Conservation (phyloP, 345 rosid genomes). For the Salix udensis region DNA sequence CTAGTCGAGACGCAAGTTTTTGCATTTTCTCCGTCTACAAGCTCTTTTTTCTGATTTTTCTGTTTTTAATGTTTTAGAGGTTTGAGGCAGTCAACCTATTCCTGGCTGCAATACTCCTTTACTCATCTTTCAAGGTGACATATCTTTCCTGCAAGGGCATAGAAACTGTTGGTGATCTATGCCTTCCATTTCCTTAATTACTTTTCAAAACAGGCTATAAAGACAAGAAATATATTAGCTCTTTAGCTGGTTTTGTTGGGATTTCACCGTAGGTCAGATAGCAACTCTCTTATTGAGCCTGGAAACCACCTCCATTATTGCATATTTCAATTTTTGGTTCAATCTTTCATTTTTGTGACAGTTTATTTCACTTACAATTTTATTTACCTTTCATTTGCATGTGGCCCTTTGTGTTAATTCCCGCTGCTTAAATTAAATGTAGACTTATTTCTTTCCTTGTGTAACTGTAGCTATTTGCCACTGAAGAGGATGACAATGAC, state of each 20-base stretch:
- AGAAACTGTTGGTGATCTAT: neutral
- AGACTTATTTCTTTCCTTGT: slow-evolving; percentile 4
- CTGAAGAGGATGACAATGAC: slow-evolving; percentile 77
- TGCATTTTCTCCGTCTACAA: slow-evolving; percentile 1
- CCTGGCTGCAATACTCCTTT: slow-evolving; percentile 75
- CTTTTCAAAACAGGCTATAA: neutral
- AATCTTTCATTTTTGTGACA: neutral
- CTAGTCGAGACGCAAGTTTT: neutral
- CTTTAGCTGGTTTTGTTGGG: neutral
- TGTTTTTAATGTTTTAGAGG: slow-evolving; percentile 45
- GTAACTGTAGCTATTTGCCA: slow-evolving; percentile 57
- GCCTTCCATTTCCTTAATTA: neutral
- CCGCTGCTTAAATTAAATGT: slow-evolving; percentile 3
- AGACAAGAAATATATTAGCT: neutral
- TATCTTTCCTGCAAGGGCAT: slow-evolving; percentile 11
- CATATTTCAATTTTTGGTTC: neutral
- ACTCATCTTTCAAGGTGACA: slow-evolving; percentile 80
- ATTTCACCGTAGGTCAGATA: neutral
- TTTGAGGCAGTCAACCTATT: slow-evolving; percentile 78
- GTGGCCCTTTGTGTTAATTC: slow-evolving; percentile 4
- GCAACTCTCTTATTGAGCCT: neutral
- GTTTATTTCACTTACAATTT: slow-evolving; percentile 4
- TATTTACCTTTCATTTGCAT: neutral
- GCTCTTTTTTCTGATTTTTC: slow-evolving; percentile 2
- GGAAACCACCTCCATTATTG: neutral